phyloP scores from a whole-genome alignment of 805 yeast genomes.

The Candida gorgasii region DNA sequence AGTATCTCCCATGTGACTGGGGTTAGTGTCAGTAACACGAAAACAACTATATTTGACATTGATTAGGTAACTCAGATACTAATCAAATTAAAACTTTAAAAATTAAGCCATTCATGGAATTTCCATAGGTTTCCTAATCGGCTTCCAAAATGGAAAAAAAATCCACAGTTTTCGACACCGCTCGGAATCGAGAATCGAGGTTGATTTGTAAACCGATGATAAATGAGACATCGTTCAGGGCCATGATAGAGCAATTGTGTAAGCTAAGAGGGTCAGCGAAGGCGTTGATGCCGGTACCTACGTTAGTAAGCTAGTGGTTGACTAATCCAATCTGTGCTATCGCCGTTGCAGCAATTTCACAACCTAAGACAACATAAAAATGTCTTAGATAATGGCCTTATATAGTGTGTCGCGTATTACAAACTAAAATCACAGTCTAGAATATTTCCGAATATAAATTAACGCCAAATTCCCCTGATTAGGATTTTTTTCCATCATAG shows the following conservation, averaged over 20 bases:
- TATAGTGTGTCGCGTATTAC: conserved; percentile 7
- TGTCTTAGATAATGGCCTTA: background rate
- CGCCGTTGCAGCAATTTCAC: background rate
- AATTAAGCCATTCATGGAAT: background rate
- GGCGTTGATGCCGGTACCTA: too few relatives aligned
- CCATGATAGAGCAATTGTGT: too few relatives aligned
- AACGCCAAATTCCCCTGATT: conserved; percentile 5
- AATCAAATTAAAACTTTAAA: background rate
- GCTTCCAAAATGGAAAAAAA: conserved; percentile 2
- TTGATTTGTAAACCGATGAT: too few relatives aligned
- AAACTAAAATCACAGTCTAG: conserved; percentile 14
- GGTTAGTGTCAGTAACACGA: too few relatives aligned
- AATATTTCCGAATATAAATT: conserved; percentile 10
- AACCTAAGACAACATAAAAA: background rate
- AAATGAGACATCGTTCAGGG: too few relatives aligned
- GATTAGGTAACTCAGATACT: too few relatives aligned
- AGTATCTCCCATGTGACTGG: background rate
- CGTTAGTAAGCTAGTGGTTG: too few relatives aligned
- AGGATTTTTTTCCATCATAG: background rate
- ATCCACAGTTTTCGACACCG: conserved; percentile 7
- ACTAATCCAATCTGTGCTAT: too few relatives aligned
- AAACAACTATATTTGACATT: too few relatives aligned
- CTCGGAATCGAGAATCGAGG: conserved; percentile 5
- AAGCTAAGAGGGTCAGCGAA: too few relatives aligned
- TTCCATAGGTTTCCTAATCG: background rate